A percentile compares a stretch with the other conserved stretches of the same genome.
phyloP scores from a whole-genome alignment of 73 alveolate genomes.

The Paraurostyla sp. region DNA sequence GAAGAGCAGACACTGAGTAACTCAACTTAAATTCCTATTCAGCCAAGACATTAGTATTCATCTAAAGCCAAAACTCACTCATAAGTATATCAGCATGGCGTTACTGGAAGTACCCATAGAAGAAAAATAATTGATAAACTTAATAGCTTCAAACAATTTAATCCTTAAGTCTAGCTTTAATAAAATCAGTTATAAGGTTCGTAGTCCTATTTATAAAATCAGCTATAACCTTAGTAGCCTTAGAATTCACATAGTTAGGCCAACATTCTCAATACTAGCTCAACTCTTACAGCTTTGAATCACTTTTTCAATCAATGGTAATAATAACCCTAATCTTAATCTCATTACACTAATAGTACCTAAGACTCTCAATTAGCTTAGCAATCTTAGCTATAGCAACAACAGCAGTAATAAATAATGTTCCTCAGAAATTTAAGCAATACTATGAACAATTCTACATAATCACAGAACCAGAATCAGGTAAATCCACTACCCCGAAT shows the following conservation, averaged over 20 bases:
- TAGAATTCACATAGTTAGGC: background rate
- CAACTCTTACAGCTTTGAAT: background rate
- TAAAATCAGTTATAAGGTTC: background rate
- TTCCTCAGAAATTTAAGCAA: no score
- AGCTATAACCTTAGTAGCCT: background rate
- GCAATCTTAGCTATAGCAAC: no score
- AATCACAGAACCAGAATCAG: no score
- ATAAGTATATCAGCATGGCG: conserved; percentile 38
- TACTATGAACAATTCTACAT: no score
- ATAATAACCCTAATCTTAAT: background rate
- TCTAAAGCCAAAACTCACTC: background rate
- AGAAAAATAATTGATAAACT: conserved; percentile 12
- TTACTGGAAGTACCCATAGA: conserved; percentile 19
- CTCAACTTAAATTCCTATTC: no score
- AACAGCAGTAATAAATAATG: no score
- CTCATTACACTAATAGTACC: no score
- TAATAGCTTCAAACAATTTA: background rate
- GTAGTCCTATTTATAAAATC: no score
- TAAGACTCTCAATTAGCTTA: no score
- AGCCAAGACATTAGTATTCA: background rate
- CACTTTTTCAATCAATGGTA: background rate
- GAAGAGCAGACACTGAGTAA: background rate
- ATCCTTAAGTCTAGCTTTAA: background rate
- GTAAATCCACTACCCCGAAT: no score
- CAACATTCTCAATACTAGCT: background rate